phyloP scores from a whole-genome alignment of 495 filamentous ascomycete genomes.

The Penicillium cinerascens region DNA sequence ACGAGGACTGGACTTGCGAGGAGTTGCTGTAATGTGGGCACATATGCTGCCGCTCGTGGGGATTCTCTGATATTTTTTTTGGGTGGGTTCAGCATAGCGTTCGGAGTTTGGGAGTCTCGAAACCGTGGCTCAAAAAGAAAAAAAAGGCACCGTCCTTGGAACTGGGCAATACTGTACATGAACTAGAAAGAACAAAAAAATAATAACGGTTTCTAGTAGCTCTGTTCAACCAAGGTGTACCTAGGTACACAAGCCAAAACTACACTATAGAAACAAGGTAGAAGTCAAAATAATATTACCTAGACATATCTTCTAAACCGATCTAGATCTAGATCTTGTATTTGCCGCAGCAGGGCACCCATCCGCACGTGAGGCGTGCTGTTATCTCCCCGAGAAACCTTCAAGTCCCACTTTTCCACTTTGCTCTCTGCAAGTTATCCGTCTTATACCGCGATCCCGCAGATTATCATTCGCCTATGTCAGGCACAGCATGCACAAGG shows the following conservation, averaged over 20 bases:
- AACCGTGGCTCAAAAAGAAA: slow-evolving; percentile 18
- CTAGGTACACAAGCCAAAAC: too few relatives aligned
- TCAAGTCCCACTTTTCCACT: slow-evolving; percentile 1
- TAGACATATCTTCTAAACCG: background rate
- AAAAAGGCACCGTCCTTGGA: slow-evolving; percentile 6
- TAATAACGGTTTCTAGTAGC: slow-evolving; percentile 18
- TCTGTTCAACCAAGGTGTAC: background rate
- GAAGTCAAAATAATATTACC: background rate
- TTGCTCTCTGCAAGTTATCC: background rate
- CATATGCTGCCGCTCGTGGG: slow-evolving; percentile 2
- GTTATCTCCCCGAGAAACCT: slow-evolving; percentile 8
- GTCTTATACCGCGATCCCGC: background rate
- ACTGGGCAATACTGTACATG: slow-evolving; percentile 23
- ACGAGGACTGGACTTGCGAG: slow-evolving; percentile 99
- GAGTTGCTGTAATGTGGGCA: slow-evolving; percentile 61
- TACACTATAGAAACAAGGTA: background rate
- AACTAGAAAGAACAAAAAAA: slow-evolving; percentile 24
- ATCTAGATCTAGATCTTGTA: background rate
- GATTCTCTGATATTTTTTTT: slow-evolving; percentile 17
- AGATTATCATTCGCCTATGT: background rate
- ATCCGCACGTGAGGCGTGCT: slow-evolving; percentile 4
- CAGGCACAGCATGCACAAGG: slow-evolving; percentile 4
- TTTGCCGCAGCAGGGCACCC: too few relatives aligned
- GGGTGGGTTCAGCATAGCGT: slow-evolving; percentile 42
- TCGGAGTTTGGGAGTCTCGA: slow-evolving; percentile 24